Evolutionary conservation across 306 rosid species (phyloP), one percentile per base, ranked within the genome.

Genomic region (Trifolium repens): DNA sequence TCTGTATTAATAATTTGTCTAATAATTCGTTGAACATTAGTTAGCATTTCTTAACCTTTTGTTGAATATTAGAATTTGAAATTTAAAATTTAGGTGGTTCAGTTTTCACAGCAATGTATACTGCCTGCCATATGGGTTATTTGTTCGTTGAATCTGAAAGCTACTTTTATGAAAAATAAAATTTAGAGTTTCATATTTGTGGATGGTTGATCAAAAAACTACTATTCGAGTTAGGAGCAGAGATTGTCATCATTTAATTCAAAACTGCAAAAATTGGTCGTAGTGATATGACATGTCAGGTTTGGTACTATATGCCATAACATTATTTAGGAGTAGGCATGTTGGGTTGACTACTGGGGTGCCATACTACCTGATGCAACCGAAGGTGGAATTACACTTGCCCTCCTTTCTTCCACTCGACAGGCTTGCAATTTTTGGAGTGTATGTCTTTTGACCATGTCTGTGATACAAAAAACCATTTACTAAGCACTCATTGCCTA

Each of bases 1-100:
- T 83, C 75, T 11, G 30, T 49, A 43, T 14, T 66, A 66, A 50
- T 79, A 69, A 68, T 32, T 40, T 69, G 32, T 68, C 30, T 58
- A 75, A 22, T 74, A 34, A 27, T 54, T 47, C n/a, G 14, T 17
- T 70, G 67, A 82, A 4, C 13, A 62, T 39, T 54, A 52, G 34
- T 37, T 47, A 66, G 24, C 22, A 55, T 46, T 78, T 74, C 49
- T 66, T 58, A 44, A 10, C 35, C 15, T 11, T 24, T 24, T 10
- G 34, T 57, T 57, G 62, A 2, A 57, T 57, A 24, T 57, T 11
- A 57, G 34, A 57, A 57, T 57, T 57, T 22, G 63, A 57, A 11
- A 10, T 57, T 24, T 26, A 57, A 57, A 24, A 22, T 11, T 8
- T 11, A 24, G 30, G 19, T 19, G 22, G 6, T 54, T 9, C 60